Evolutionary conservation across 352 stramenopile genomes (phyloP).

Genomic region (Pythium phragmitis): DNA sequence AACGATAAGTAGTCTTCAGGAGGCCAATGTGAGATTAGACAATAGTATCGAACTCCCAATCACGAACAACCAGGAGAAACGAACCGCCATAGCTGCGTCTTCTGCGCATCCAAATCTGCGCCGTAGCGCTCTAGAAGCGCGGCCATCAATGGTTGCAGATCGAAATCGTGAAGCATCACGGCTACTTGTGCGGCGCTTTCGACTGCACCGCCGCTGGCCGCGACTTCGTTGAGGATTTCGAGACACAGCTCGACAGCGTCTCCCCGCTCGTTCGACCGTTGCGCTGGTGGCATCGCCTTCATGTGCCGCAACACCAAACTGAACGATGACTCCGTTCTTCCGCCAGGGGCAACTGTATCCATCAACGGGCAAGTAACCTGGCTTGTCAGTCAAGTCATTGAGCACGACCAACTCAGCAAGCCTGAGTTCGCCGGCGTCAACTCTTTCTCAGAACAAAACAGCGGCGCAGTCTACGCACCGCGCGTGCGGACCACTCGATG

Average conservation of each 20-base stretch:
- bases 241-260: conserved; percentile 14
- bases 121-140: conserved; percentile 6
- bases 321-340: background rate
- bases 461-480: background rate
- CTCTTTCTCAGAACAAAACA: background rate
- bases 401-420: conserved; percentile 7
- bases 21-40: background rate
- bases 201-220: background rate
- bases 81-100: conserved; percentile 19
- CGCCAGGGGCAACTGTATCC: background rate
- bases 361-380: conserved; percentile 11
- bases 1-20: background rate
- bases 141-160: background rate
- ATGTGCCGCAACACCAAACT: conserved; percentile 15
- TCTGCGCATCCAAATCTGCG: background rate
- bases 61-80: background rate
- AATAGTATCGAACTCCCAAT: background rate
- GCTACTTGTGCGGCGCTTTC: conserved; percentile 1
- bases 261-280: background rate
- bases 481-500: background rate
- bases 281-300: conserved; percentile 7
- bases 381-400: background rate
- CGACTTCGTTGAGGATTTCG: conserved; percentile 8
- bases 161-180: conserved; percentile 9
- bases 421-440: background rate